Base-by-base conservation (phyloP, 2,329 filamentous ascomycete species). In the Daldinia eschscholtzii region DNA sequence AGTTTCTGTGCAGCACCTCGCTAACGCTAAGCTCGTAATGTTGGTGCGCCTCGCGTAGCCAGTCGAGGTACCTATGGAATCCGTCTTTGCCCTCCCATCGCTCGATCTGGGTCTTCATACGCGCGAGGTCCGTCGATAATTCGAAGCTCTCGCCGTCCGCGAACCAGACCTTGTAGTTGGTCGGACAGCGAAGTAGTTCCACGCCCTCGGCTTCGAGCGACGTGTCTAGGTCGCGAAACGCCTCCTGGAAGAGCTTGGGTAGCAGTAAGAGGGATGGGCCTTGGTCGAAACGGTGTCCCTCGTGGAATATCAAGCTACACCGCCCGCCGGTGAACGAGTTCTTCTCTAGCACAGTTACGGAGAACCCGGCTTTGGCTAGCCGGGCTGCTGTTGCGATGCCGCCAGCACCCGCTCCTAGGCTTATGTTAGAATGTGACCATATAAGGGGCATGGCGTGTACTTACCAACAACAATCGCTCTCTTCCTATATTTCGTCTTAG, bases 301-400 rank as follows among this genome's bases (percentile, higher is more conserved):
- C 80, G 65, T 87, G 81, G 59, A 87, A 81, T 41, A 93, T 84
- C 28, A 93, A 80, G 50, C 88, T 91, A 79, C 91, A 93, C 61
- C 92, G 84, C 3, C 92, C 92, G 52, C 92, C 92, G 0, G 88
- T 90, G 77, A 92, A 92, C 64, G 82, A 81, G 75, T 93, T 93
- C 83, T 93, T 93, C 79, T 94, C 92, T n/a, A 93, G 80, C 1
- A 93, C 89, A 0, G 90, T 93, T n/a, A 93, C 91, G 37, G 84
- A 78, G 77, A 91, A 89, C 42, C 91, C 92, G 1, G 90, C 86
- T 76, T 90, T 90, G 57, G 90, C 89, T 10, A 93, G 86, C 52
- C 91, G 88, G 1, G 91, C 91, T 64, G 92, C 90, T 1, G 88
- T 89, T n/a, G 90, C 87, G 46, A 92, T 87, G 65, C 91, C 91